Evolutionary conservation across 306 rosid species (phyloP), one percentile per base, ranked within the genome.

Genomic region (Vigna angularis): DNA sequence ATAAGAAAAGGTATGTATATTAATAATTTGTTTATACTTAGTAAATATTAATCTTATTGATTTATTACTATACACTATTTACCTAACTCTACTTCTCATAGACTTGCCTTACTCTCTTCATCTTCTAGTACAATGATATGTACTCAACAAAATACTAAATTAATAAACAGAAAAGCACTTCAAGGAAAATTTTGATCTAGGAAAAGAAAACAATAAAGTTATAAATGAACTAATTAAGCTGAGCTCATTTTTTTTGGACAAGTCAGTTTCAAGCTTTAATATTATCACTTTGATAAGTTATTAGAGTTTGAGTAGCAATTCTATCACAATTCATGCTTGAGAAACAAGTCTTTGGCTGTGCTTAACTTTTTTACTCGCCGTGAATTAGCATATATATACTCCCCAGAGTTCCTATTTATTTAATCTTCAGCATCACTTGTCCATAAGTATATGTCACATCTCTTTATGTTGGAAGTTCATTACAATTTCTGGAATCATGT

Each of bases 71-170:
- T 26, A 26, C 28, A 26, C 3, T 26, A 26, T 26, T 26, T 26
- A 26, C 28, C 26, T 24, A 24, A 24, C 26, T 24, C 26, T 24
- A 24, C 26, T 13, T 59, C 13, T 44, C 49, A 66, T 10, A 66
- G 55, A 22, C 22, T 22, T 61, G 0, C 24, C 14, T 66, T 45
- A 45, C 22, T 22, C 17, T 67, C 17, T 20, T 38, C 51, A 40
- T 40, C 70, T 65, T 45, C 56, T 67, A 44, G 40, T 53, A 67
- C 47, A 26, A 67, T n/a, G 28, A 26, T 26, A 28, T 45, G 10
- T 22, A 28, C 18, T 14, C 38, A 28, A 45, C 56, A 20, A 42
- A 66, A 66, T 42, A 18, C 49, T 42, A 45, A 67, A 67, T 67
- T 67, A 45, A 32, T 62, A 15, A 62, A 62, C 1, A 12, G 26